Evolutionary conservation across 805 yeast species (phyloP), one percentile per base, ranked within the genome.

Genomic region (Myxozyma geophila): DNA sequence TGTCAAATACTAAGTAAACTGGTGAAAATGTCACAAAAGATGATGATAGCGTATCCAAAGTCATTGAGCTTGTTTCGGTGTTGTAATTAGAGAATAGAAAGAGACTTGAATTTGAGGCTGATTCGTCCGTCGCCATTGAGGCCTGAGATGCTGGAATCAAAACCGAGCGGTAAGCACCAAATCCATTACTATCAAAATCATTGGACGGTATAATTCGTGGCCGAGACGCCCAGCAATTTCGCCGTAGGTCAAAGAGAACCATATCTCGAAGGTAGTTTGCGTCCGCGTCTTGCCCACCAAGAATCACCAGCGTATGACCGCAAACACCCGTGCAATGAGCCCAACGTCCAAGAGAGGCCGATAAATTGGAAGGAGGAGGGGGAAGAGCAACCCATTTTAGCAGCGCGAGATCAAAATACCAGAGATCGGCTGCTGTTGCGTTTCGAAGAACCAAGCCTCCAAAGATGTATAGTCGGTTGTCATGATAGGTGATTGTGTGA

Each of bases 251-350:
- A 40, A 56, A 63, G 8, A 63, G 60, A 12, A 41, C 52, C 9
- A 58, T 47, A 41, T 67, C 64, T 21, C 44, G 51, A 15, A 67
- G 41, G 44, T 67, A 67, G 12, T 49, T 28, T 7, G 62, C 60
- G 28, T 58, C 60, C 15, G 48, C 52, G 49, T 67, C 70, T 51
- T 67, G 67, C 9, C 70, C 69, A n/a, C 70, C 70, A 19, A 60
- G 37, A 7, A 67, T 54, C 37, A 67, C 52, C 7, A 67, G 51
- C 44, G 53, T 28, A 19, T 36, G 40, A n/a, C 58, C 67, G n/a
- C 59, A 46, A 9, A 67, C 64, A 12, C 51, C 58, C 7, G 59
- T 50, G 33, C 60, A 49, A 35, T 67, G 70, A n/a, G 67, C 70
- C 59, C 67, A 64, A 4, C 67, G 54, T 13, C 53, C 63, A 9